These are phyloP conservation scores for Cinnamomum micranthum DNA, from an alignment of 164 flowering plant species.

Conservation along the genomic window DNA sequence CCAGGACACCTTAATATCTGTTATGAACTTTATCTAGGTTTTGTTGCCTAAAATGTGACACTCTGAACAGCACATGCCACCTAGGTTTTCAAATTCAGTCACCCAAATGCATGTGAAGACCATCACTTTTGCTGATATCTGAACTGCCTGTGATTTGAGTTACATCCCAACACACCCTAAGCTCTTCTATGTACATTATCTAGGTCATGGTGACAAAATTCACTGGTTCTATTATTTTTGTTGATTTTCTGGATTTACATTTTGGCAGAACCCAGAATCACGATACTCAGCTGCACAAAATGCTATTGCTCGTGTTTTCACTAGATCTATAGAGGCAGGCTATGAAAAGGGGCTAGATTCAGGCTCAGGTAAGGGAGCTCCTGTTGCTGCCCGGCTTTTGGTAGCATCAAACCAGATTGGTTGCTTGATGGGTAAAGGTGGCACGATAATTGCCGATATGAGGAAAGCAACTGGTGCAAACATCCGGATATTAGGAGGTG, in stretches of 20 bases:
- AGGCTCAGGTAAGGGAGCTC: conserved; percentile 35
- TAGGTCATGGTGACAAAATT: background rate
- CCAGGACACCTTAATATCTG: too few species aligned
- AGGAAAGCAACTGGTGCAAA: conserved; percentile 65
- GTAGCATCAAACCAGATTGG: conserved; percentile 66
- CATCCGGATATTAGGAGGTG: conserved; percentile 45
- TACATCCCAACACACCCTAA: background rate
- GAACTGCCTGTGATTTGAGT: background rate
- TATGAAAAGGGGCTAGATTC: conserved; percentile 46
- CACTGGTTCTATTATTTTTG: background rate
- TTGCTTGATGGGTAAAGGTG: conserved; percentile 89
- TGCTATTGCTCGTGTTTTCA: conserved; percentile 61
- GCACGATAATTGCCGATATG: conserved; percentile 65
- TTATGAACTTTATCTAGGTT: background rate
- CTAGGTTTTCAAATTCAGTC: too few species aligned
- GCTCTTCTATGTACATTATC: conserved; percentile 2
- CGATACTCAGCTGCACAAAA: conserved; percentile 70
- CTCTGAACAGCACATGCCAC: background rate
- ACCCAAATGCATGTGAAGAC: background rate
- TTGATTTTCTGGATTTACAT: background rate
- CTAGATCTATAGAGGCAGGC: conserved; percentile 53
- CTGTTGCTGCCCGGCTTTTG: conserved; percentile 55
- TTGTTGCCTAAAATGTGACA: background rate
- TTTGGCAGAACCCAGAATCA: conserved; percentile 50
- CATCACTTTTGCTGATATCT: background rate